Evolutionary conservation across 805 yeast species (phyloP), one percentile per base, ranked within the genome.

Genomic region (Hanseniaspora valbyensis): DNA sequence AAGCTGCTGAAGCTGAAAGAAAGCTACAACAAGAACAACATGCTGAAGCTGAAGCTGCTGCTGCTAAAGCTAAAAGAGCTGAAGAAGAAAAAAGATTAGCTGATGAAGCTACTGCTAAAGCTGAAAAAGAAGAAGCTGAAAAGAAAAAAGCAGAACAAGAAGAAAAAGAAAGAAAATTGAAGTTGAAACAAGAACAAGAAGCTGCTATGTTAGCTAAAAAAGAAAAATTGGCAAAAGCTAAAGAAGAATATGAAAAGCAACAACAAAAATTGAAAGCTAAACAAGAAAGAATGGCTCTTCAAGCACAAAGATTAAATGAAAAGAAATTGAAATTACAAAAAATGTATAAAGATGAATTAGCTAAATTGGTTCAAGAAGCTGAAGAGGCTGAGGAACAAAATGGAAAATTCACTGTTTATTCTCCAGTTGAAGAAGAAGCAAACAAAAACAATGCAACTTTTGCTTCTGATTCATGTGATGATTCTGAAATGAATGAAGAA

Each of bases 271-370:
- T 49, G 16, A 34, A 51, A 29, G 46, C 39, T 33, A 40, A 51
- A 28, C 41, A 51, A 40, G 34, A 51, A 34, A 51, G 50, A 51
- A 44, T 51, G 42, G 16, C 25, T 21, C 40, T 30, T 18, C 44
- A 51, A 41, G 46, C 44, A 14, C 32, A 26, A 18, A 42, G 44
- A 28, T 30, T 51, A 19, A 51, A 41, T 24, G 24, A 44, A 24
- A 51, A 29, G 18, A 44, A 50, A 40, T 6, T 10, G 3, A 36
- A 37, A n/a, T 12, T 42, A 19, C 46, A 42, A 28, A 22, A 24
- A 10, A 10, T 41, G 8, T 41, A 41, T 41, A 37, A 25, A 26
- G 14, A 36, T 9, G 45, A 41, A 28, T n/a, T 46, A 8, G 24
- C 18, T 22, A 32, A 32, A 33, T 29, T 46, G 13, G 44, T 39